Conservation (phyloP, 1,139 yeast species). For the Nadsonia commutata region DNA sequence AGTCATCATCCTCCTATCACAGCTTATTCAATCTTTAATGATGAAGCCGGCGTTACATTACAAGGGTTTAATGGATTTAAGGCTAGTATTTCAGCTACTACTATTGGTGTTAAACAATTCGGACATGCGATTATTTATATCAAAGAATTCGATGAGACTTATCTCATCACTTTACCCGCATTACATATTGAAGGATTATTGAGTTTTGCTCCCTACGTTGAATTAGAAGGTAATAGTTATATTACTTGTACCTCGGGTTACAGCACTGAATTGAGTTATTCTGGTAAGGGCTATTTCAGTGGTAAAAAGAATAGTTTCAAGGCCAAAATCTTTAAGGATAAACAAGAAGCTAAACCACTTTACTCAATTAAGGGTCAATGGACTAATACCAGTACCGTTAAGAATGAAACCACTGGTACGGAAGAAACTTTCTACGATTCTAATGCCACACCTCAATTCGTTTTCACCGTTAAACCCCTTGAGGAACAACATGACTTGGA, state of each 20-base stretch:
- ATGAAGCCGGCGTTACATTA: constrained; percentile 47
- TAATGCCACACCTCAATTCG: constrained; percentile 30
- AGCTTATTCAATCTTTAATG: constrained; percentile 68
- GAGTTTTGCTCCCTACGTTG: constrained; percentile 76
- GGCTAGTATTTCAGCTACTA: constrained; percentile 67
- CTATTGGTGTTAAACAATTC: constrained; percentile 72
- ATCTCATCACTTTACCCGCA: constrained; percentile 83
- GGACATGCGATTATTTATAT: constrained; percentile 75
- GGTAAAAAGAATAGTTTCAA: constrained; percentile 90
- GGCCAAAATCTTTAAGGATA: constrained; percentile 55
- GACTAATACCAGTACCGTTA: constrained; percentile 56
- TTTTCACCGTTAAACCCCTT: constrained; percentile 58
- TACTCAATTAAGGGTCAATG: constrained; percentile 83
- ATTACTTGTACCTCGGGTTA: constrained; percentile 76
- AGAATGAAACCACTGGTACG: constrained; percentile 21
- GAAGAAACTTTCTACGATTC: constrained; percentile 62
- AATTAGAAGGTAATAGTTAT: constrained; percentile 65
- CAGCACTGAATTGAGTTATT: constrained; percentile 57
- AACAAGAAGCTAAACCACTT: constrained; percentile 41
- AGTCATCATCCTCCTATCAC: constrained; percentile 94
- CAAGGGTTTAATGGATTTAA: constrained; percentile 85
- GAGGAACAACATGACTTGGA: constrained; percentile 65
- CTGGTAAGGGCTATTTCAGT: constrained; percentile 90
- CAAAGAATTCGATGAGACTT: constrained; percentile 46
- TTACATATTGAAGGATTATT: constrained; percentile 87